phyloP scores from a whole-genome alignment of 1,284 basidiomycete species.

The Cystobasidium sp. region DNA sequence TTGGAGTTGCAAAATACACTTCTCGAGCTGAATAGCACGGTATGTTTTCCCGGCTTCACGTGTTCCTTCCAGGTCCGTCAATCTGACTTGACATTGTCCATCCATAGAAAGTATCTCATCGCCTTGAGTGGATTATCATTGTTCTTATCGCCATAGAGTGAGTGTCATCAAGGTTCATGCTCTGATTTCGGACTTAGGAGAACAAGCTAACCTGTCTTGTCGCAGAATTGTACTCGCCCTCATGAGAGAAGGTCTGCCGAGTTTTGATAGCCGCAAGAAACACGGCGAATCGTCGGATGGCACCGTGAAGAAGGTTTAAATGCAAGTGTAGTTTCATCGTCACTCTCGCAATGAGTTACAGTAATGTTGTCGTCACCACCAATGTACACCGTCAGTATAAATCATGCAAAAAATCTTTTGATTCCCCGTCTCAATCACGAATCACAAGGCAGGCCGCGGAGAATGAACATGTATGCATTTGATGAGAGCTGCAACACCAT shows the following conservation, averaged over 20 bases:
- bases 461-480: too few relatives aligned
- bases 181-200: too few relatives aligned
- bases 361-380: too few relatives aligned
- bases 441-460: too few relatives aligned
- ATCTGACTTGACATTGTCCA: neutral
- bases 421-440: too few relatives aligned
- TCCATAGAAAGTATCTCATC: constrained; percentile 48
- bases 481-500: too few relatives aligned
- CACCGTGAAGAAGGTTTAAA: neutral
- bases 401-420: too few relatives aligned
- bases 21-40: constrained; percentile 51
- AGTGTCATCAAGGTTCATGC: neutral
- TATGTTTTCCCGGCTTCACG: neutral
- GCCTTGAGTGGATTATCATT: constrained; percentile 54
- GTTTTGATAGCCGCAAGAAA: constrained; percentile 12
- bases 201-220: neutral
- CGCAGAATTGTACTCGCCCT: constrained; percentile 30
- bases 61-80: neutral
- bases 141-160: constrained; percentile 47
- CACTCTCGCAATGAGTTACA: neutral
- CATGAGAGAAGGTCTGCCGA: constrained; percentile 35
- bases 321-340: neutral
- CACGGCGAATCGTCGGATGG: neutral
- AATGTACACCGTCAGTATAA: too few relatives aligned
- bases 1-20: constrained; percentile 51